Base-by-base conservation (phyloP, 345 rosid genomes). In the Arabidopsis suecica region DNA sequence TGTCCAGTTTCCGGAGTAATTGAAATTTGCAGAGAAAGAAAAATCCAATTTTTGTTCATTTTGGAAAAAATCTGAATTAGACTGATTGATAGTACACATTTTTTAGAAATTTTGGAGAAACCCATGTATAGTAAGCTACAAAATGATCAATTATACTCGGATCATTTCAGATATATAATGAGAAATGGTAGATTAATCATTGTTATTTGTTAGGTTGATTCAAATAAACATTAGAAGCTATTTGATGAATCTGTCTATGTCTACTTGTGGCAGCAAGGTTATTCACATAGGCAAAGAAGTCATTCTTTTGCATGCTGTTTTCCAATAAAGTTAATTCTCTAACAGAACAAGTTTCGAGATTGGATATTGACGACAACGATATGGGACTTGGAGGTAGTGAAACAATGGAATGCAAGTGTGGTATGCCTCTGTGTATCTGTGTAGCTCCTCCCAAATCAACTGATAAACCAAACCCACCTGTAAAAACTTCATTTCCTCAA, bases 341-440 rank as follows among this genome's bases (percentile, higher is more conserved):
- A 49, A 80, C 86, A 25, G 84, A 84, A 62, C 34, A 83, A 76
- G 81, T 88, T 67, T 77, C 86, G 61, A 81, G 86, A 76, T 77
- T 91, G 71, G 84, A 84, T 71, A 77, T 89, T 58, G 78, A 69
- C 68, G 83, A 72, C 68, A 82, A 72, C 6, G 91, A 81, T 49
- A 16, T 25, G 54, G 78, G 67, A 33, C 68, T 78, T 23, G 83
- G 74, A 79, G 59, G 65, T 5, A 83, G 83, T 61, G 62, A 84
- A 73, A 63, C 66, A 60, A 45, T 68, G 61, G 85, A 90, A 44
- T 95, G 97, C 85, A 92, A 89, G 72, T 95, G 97, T 69, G 99
- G 97, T 34, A 90, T 95, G 99, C 99, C 99, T 75, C 79, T 95
- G 18, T 95, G 99, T 77, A 91, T 89, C 53, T 87, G 97, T 72